Conservation (phyloP, 1,284 basidiomycete species). For the Ustilago shanxiensis region DNA sequence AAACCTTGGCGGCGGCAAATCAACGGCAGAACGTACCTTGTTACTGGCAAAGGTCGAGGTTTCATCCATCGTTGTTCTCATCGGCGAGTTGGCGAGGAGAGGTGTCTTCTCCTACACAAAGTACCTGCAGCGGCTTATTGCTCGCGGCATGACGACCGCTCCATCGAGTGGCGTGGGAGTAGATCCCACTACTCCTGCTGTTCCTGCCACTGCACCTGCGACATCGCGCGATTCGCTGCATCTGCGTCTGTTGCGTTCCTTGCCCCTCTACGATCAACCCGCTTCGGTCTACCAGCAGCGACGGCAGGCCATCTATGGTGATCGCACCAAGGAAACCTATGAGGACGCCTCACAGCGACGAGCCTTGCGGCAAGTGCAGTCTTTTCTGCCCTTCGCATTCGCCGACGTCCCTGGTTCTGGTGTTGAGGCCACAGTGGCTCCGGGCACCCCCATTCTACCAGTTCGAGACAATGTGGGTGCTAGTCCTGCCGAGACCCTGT, state of each 20-base stretch:
- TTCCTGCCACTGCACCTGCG: neutral
- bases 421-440: neutral
- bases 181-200: neutral
- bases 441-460: neutral
- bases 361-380: slow-evolving; percentile 56
- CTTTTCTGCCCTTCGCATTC: slow-evolving; percentile 43
- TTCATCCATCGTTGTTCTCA: slow-evolving; percentile 78
- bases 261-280: slow-evolving; percentile 55
- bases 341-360: slow-evolving; percentile 67
- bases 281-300: slow-evolving; percentile 57
- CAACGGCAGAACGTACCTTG: neutral
- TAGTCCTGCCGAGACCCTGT: slow-evolving; percentile 16
- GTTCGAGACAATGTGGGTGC: neutral
- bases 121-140: slow-evolving; percentile 86
- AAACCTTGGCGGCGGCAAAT: neutral
- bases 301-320: slow-evolving; percentile 65
- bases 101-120: slow-evolving; percentile 85
- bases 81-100: slow-evolving; percentile 81
- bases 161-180: slow-evolving; percentile 5
- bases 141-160: slow-evolving; percentile 74
- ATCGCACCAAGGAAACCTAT: slow-evolving; percentile 62
- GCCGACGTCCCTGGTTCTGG: neutral
- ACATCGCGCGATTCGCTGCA: slow-evolving; percentile 45
- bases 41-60: slow-evolving; percentile 37
- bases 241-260: slow-evolving; percentile 58